Conservation (phyloP, 495 filamentous ascomycete species). For the Aspergillus saccharolyticus region DNA sequence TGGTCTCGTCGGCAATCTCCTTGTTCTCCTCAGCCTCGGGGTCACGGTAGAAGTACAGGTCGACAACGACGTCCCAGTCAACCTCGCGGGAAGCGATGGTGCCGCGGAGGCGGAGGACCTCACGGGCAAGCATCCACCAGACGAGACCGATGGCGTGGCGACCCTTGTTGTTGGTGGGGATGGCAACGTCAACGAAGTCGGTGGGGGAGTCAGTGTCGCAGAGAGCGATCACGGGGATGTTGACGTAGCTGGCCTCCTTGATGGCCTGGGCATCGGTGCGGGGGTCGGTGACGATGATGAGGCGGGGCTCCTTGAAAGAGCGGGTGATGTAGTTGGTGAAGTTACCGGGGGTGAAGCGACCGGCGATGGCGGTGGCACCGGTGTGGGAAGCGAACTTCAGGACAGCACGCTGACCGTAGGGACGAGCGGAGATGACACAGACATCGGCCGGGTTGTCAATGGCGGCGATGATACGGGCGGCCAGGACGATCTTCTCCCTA, state of each 20-base stretch:
- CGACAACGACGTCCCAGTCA: slow-evolving; percentile 97
- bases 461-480: slow-evolving; percentile 95
- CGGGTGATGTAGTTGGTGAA: slow-evolving; percentile 99
- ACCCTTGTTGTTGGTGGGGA: slow-evolving; percentile 99
- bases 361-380: slow-evolving; percentile 94
- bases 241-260: slow-evolving; percentile 99
- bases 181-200: slow-evolving; percentile 98
- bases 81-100: slow-evolving; percentile 89
- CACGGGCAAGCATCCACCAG: slow-evolving; percentile 99
- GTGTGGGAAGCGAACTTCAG: slow-evolving; percentile 98
- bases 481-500: slow-evolving; percentile 99
- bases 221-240: slow-evolving; percentile 98
- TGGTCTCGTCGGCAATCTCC: slow-evolving; percentile 66
- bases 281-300: slow-evolving; percentile 98
- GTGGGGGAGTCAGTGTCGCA: slow-evolving; percentile 99
- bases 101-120: slow-evolving; percentile 96
- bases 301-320: slow-evolving; percentile 99
- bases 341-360: slow-evolving; percentile 99
- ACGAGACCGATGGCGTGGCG: slow-evolving; percentile 95
- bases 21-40: slow-evolving; percentile 97
- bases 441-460: slow-evolving; percentile 99
- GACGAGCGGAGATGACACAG: slow-evolving; percentile 97
- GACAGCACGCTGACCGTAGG: slow-evolving; percentile 98
- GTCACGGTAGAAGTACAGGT: slow-evolving; percentile 99
- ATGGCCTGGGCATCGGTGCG: slow-evolving; percentile 99